Base-by-base conservation (phyloP, 2,329 filamentous ascomycete species). In the Aspergillus latus region DNA sequence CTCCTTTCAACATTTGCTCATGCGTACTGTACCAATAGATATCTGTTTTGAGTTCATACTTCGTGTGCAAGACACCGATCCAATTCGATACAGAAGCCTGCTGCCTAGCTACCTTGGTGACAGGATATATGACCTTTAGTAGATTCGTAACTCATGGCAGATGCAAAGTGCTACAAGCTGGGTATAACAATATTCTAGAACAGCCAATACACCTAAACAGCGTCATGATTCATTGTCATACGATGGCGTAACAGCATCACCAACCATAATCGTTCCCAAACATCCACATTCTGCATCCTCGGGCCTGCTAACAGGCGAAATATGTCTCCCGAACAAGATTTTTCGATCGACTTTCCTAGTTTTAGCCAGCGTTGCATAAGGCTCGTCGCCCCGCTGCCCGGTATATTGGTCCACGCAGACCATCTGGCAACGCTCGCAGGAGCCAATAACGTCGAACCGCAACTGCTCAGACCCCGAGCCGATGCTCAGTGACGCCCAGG, bases 401-500 rank as follows among this genome's bases (percentile, higher is more conserved):
- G 88, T 96, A 46, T 85, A 79, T 71, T 97, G 94, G 67, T 99
- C 87, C 45, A 97, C 85, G 69, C 93, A 97, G 8, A 99, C 88
- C 92, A 99, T 97, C 71, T 96, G 92, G 65, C 94, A 99, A 57
- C 94, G 80, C 58, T 91, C 84, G 67, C 94, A 99, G 2, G 89
- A 84, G 0, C 92, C 93, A 4, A 97, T 76, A 66, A 95, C 84
- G 59, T 88, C 67, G 21, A 80, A 71, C 1, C 52, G 63, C 28
- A 71, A 40, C 15, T 68, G 56, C 1, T 62, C 59, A 0, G 65
- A 58, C 0, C 88, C 16, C 9, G 40, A 26, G 8, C 40, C 89
- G 56, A 97, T 88, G 7, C 75, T 79, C 40, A 96, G 66, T 13
- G 74, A 79, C 10, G 77, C 78, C 93, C 93, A 97, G 5, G 76